phyloP scores from a whole-genome alignment of 2,329 filamentous ascomycete genomes.

The Sporothrix mexicana region DNA sequence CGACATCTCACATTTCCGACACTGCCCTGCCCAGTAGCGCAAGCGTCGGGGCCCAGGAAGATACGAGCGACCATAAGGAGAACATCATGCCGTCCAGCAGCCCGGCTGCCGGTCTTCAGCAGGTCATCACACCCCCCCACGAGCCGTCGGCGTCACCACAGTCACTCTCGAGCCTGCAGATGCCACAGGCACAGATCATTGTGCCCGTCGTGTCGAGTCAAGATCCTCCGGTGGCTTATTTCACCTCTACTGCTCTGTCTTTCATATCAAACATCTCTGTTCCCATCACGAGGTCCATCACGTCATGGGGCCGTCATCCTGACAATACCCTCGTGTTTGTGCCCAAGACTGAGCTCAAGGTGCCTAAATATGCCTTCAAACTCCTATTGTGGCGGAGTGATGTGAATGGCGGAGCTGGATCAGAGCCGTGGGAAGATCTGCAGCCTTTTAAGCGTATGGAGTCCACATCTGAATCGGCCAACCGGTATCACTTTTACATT shows the following conservation, averaged over 20 bases:
- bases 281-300: slow-evolving; percentile 68
- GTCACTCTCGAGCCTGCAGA: not conserved
- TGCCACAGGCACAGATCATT: slow-evolving; percentile 32
- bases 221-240: slow-evolving; percentile 44
- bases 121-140: slow-evolving; percentile 10
- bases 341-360: slow-evolving; percentile 66
- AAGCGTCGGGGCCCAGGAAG: slow-evolving; percentile 27
- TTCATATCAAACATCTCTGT: slow-evolving; percentile 67
- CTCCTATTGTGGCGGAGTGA: slow-evolving; percentile 75
- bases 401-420: slow-evolving; percentile 66
- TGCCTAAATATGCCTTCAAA: slow-evolving; percentile 83
- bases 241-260: slow-evolving; percentile 71
- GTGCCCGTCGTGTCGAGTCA: slow-evolving; percentile 32
- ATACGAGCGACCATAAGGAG: slow-evolving; percentile 31
- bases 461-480: slow-evolving; percentile 51
- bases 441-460: slow-evolving; percentile 61
- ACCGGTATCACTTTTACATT: slow-evolving; percentile 70
- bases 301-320: slow-evolving; percentile 76
- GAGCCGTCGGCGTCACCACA: slow-evolving; percentile 10
- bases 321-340: slow-evolving; percentile 72
- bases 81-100: slow-evolving; percentile 30
- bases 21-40: slow-evolving; percentile 8
- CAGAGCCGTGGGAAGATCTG: slow-evolving; percentile 62
- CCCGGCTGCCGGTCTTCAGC: not conserved
- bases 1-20: slow-evolving; percentile 32